phyloP scores from a whole-genome alignment of 352 stramenopile genomes.

The Plasmopara viticola region DNA sequence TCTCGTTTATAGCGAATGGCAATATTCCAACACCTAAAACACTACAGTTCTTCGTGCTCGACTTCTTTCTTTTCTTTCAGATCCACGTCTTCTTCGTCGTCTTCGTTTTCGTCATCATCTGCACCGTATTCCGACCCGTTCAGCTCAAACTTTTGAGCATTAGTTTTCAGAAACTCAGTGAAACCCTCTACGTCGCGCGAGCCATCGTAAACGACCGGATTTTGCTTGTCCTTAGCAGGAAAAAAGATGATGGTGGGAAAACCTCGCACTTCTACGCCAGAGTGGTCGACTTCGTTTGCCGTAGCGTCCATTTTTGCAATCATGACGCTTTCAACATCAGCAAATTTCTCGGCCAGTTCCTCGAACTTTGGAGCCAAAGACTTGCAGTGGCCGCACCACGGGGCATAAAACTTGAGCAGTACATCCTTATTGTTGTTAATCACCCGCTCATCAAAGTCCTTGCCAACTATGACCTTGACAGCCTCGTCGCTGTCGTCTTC shows the following conservation, averaged over 20 bases:
- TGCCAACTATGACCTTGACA: conserved; percentile 91
- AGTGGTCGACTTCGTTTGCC: conserved; percentile 92
- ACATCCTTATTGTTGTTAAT: conserved; percentile 86
- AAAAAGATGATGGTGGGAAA: conserved; percentile 96
- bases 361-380: conserved; percentile 88
- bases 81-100: conserved; percentile 14
- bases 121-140: conserved; percentile 53
- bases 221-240: conserved; percentile 84
- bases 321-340: conserved; percentile 86
- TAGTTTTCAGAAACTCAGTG: conserved; percentile 84
- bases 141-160: conserved; percentile 77
- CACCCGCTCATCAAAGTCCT: conserved; percentile 87
- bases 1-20: conserved; percentile 19
- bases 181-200: conserved; percentile 79
- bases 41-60: conserved; percentile 42
- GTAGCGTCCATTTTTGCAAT: conserved; percentile 96
- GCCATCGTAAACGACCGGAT: conserved; percentile 82
- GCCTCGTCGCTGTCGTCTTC: conserved; percentile 82
- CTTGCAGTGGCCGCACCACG: conserved; percentile 91
- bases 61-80: conserved; percentile 19
- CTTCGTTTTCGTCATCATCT: conserved; percentile 22
- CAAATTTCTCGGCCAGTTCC: conserved; percentile 85
- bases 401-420: conserved; percentile 89
- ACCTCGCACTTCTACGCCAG: conserved; percentile 84
- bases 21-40: conserved; percentile 21